Base-by-base conservation (phyloP, 2,329 filamentous ascomycete genomes). In the Chrysoporthe puriensis region DNA sequence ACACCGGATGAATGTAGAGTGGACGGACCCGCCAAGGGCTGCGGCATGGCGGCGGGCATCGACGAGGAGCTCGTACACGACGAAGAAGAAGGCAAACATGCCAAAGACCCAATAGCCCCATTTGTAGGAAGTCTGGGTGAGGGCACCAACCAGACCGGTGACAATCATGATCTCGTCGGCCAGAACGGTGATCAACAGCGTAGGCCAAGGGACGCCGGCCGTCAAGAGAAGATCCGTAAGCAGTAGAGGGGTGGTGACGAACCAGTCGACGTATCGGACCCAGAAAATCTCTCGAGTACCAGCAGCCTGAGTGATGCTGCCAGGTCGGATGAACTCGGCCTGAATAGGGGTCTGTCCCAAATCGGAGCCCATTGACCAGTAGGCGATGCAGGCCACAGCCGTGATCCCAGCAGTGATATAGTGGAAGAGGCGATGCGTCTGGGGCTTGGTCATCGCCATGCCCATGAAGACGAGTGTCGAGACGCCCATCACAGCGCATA, bases 351-450 rank as follows among this genome's bases (percentile, higher is more conserved):
- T 84, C 76, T 86, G 89, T 44, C 89, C 89, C 1, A 91, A 79
- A 73, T 89, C 88, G 11, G 87, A 86, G n/a, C 83, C 88, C 87
- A 91, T 89, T 70, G 85, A 82, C 78, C 88, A 91, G 78, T 91
- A 90, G 16, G 88, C 82, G 71, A 91, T 87, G 50, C 83, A 80
- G 2, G 88, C 86, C 8, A 88, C 83, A 67, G 88, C 81, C 42
- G 85, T 85, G 67, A 89, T 84, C 13, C 78, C 77, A 1, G 86
- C 85, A 1, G 86, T 88, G 73, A 90, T 86, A 79, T 90, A 89
- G 78, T 90, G 86, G 78, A 90, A 90, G 60, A 89, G 75, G 32
- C 88, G 85, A 63, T 88, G 81, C 16, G 78, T 76, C 58, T 86
- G 83, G 4, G 84, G 83, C 74, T 86, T 87, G n/a, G 77, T 81